These are phyloP conservation scores for Thymus mandschuricus DNA, from an alignment of 257 asterid species.

Conservation along the genomic window DNA sequence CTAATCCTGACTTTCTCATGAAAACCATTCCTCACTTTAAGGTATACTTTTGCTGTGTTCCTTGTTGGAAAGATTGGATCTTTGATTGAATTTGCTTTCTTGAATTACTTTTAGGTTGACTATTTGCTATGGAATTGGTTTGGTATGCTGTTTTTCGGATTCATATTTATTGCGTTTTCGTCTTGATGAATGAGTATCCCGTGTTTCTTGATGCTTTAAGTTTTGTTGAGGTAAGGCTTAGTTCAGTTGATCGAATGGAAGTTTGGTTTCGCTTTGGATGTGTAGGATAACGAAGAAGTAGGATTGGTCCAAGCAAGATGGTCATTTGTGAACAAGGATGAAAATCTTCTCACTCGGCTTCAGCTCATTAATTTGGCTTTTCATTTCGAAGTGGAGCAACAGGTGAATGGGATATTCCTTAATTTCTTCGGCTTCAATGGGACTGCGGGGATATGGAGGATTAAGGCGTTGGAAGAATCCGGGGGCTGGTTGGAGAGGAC, in stretches of 20 bases:
- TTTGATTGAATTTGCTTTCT: not conserved
- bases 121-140: not conserved
- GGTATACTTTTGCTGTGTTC: slow-evolving; percentile 43
- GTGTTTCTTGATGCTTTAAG: not conserved
- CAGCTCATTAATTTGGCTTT: slow-evolving; percentile 81
- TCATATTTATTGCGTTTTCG: slow-evolving; percentile 18
- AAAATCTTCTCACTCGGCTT: slow-evolving; percentile 78
- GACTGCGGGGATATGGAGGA: slow-evolving; percentile 96
- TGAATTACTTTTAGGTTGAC: not conserved
- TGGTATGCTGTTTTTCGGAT: slow-evolving; percentile 6
- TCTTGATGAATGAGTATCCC: not conserved
- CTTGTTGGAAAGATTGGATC: not conserved
- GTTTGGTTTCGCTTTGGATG: slow-evolving; percentile 25
- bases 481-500: slow-evolving; percentile 97
- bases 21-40: slow-evolving; percentile 63
- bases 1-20: slow-evolving; percentile 49
- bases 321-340: slow-evolving; percentile 94
- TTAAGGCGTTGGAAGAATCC: slow-evolving; percentile 85
- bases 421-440: slow-evolving; percentile 92
- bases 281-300: slow-evolving; percentile 84
- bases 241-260: not conserved
- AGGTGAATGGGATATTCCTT: slow-evolving; percentile 78
- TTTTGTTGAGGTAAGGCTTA: not conserved
- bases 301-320: slow-evolving; percentile 96
- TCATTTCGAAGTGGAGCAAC: slow-evolving; percentile 95